A percentile compares a stretch with the other conserved stretches of the same genome.
phyloP scores from a whole-genome alignment of 257 asterid genomes.

The Haberlea rhodopensis region DNA sequence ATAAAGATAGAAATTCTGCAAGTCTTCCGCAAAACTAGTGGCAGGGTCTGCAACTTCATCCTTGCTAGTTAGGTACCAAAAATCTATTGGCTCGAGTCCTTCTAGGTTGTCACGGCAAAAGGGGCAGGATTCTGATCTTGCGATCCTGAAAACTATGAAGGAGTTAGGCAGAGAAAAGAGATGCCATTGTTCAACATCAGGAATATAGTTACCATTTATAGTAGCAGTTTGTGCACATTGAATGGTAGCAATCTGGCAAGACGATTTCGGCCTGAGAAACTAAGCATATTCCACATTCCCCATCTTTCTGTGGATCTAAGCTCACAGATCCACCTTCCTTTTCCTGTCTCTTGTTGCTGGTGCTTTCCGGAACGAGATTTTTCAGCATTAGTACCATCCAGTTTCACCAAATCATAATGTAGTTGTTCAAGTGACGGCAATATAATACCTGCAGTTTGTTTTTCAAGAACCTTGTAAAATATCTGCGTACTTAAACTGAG shows the following conservation, averaged over 20 bases:
- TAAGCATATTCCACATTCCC: conserved; percentile 69
- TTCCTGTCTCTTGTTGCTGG: conserved; percentile 41
- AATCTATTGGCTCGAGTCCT: conserved; percentile 67
- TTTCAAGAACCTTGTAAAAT: conserved; percentile 19
- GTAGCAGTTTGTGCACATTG: conserved; percentile 87
- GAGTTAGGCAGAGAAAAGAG: neutral
- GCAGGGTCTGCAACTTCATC: conserved; percentile 71
- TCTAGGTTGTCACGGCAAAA: conserved; percentile 78
- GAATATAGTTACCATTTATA: conserved; percentile 54
- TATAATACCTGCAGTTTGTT: conserved; percentile 56
- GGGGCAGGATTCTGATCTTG: conserved; percentile 84
- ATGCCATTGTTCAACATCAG: neutral
- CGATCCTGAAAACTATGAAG: conserved; percentile 45
- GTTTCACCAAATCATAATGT: conserved; percentile 52
- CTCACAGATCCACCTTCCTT: conserved; percentile 25
- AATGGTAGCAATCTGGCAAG: conserved; percentile 80
- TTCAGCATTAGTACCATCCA: conserved; percentile 29
- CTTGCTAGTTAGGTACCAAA: conserved; percentile 75
- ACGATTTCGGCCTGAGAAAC: conserved; percentile 81
- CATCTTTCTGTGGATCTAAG: conserved; percentile 53
- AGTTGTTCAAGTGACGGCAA: conserved; percentile 79
- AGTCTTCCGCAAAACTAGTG: conserved; percentile 52
- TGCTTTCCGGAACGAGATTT: conserved; percentile 27
- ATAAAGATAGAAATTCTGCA: conserved; percentile 60
- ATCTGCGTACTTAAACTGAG: conserved; percentile 8